These are phyloP conservation scores for Lachancea quebecensis DNA, from an alignment of 805 yeast species.

Conservation along the genomic window DNA sequence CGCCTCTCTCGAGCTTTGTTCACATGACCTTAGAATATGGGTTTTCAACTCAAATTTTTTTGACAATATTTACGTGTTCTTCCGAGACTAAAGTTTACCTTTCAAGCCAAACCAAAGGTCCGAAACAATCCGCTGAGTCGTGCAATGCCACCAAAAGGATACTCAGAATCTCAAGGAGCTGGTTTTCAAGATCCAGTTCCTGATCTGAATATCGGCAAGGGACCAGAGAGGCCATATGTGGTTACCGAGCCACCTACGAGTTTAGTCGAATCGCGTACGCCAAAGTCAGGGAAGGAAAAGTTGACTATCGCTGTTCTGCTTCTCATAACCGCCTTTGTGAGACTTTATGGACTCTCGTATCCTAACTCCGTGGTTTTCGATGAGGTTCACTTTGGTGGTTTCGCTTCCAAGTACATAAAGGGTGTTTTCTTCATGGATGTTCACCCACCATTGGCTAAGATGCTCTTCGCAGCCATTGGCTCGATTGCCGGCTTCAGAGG, in stretches of 20 bases:
- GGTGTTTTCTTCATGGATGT: conserved; percentile 66
- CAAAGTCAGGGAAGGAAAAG: conserved; percentile 35
- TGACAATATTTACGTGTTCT: conserved; percentile 6
- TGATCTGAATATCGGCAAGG: conserved; percentile 43
- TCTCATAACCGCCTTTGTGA: conserved; percentile 47
- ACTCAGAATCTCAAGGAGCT: background rate
- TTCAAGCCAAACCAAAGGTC: background rate
- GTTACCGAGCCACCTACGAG: conserved; percentile 43
- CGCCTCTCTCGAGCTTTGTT: background rate
- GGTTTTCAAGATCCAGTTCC: conserved; percentile 32
- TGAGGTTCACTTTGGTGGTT: conserved; percentile 96
- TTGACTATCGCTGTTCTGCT: conserved; percentile 38
- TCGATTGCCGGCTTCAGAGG: conserved; percentile 66
- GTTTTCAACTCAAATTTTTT: conserved; percentile 3
- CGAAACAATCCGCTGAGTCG: background rate
- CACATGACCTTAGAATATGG: conserved; percentile 2
- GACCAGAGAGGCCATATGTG: conserved; percentile 48
- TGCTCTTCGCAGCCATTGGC: conserved; percentile 68
- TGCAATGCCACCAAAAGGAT: conserved; percentile 3
- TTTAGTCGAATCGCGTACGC: conserved; percentile 37
- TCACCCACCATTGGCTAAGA: conserved; percentile 74
- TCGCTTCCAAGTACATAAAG: conserved; percentile 71
- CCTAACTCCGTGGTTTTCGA: conserved; percentile 88
- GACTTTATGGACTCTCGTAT: conserved; percentile 51
- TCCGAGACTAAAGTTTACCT: background rate